Percentiles rank a stretch among this genome's conserved stretches.
Conservation (phyloP, 2,329 filamentous ascomycete species). For the Arthrobotrys sphaeroides region DNA sequence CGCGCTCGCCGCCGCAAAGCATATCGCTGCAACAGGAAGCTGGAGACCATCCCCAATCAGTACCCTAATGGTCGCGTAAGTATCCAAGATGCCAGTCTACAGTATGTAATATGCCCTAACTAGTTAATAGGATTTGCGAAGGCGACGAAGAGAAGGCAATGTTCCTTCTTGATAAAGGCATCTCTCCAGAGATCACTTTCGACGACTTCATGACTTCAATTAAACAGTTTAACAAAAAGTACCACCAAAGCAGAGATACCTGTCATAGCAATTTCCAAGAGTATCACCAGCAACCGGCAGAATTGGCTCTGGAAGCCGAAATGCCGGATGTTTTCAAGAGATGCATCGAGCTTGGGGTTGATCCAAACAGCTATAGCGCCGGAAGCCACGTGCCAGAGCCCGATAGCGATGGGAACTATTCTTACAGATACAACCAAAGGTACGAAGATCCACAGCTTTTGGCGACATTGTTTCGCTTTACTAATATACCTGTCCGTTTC, state of each 20-base stretch:
- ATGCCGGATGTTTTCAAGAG: conserved; percentile 66
- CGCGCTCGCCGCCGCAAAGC: conserved; percentile 27
- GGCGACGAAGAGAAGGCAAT: conserved; percentile 67
- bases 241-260: conserved; percentile 59
- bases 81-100: not conserved
- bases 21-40: not conserved
- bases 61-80: conserved; percentile 32
- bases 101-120: conserved; percentile 64
- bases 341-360: conserved; percentile 72
- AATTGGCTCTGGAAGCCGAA: conserved; percentile 68
- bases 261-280: conserved; percentile 65
- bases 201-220: conserved; percentile 71
- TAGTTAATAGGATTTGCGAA: conserved; percentile 63
- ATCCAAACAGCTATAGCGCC: conserved; percentile 70
- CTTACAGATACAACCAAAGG: conserved; percentile 22
- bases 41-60: conserved; percentile 21
- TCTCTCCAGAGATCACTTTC: conserved; percentile 70
- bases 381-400: conserved; percentile 59
- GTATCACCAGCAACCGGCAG: conserved; percentile 71
- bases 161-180: conserved; percentile 72
- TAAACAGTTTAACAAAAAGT: conserved; percentile 63
- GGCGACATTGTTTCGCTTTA: not conserved
- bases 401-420: conserved; percentile 53
- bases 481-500: not conserved
- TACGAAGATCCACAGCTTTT: not conserved